Evolutionary conservation across 805 yeast species (phyloP), one percentile per base, ranked within the genome.

Genomic region (Metschnikowia koreensis): DNA sequence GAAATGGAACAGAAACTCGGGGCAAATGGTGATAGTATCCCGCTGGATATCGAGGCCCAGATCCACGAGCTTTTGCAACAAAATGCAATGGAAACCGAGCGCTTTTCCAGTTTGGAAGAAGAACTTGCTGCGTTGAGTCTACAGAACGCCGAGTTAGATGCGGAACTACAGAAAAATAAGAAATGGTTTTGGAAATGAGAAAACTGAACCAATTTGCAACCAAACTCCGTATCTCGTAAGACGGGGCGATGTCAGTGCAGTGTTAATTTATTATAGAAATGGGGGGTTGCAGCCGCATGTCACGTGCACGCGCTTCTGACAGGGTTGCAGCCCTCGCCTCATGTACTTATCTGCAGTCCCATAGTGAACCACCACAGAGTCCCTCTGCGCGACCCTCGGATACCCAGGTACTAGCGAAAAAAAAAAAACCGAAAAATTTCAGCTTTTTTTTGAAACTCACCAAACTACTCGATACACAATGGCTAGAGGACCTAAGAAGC

Each of bases 401-500:
- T 22, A 22, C 22, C 22, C 22, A 22, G 22, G 22, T 22, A 22
- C 22, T 22, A 22, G 22, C 22, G 22, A 22, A 22, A 22, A 22
- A 22, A 22, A 22, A 22, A 22, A 22, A 22, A 22, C 22, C 22
- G 43, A 58, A 58, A 58, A 55, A 57, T 58, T 58, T 57, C 54
- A 51, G 28, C 36, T 38, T 12, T 11, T 31, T 39, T 34, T 17
- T 39, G 33, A 43, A 37, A 15, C 39, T 22, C 48, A 40, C 41
- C 50, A 46, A 47, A 49, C 41, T 38, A 37, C 44, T 40, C 47
- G 41, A 43, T 37, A 48, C 22, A 83, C 79, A 73, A 83, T 83
- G 89, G 88, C 81, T 74, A 83, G 89, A 83, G 89, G 89, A 78
- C 88, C 88, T 16, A 90, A 91, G 92, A 92, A 93, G 86, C 97